phyloP scores from a whole-genome alignment of 2,329 filamentous ascomycete species.

The Verticillium klebahnii region DNA sequence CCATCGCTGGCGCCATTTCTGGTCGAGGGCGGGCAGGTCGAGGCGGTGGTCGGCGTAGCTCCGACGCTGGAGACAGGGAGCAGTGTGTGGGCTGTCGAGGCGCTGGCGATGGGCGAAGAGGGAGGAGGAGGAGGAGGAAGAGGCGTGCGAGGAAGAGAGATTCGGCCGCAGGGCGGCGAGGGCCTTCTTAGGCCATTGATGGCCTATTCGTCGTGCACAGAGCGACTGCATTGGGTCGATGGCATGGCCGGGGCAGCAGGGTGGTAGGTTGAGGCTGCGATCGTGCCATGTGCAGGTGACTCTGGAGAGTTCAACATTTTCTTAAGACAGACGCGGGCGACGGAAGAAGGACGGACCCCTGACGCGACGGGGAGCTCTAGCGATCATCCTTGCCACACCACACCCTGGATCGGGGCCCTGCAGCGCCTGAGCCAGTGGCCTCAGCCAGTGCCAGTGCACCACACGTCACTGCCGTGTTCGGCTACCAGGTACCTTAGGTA shows the following conservation, averaged over 20 bases:
- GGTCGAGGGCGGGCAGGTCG: slow-evolving; percentile 41
- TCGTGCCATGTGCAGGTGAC: neutral
- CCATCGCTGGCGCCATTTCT: slow-evolving; percentile 50
- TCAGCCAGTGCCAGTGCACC: neutral
- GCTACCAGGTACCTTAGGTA: neutral
- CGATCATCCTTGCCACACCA: neutral
- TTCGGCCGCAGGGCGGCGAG: slow-evolving; percentile 1
- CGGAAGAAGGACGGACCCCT: neutral
- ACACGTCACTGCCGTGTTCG: neutral
- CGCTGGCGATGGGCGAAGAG: neutral
- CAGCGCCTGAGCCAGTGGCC: neutral
- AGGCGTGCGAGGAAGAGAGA: neutral
- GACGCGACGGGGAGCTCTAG: neutral
- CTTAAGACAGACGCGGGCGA: no score
- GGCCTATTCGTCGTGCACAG: slow-evolving; percentile 18
- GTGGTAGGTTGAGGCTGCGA: neutral
- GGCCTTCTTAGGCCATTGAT: slow-evolving; percentile 9
- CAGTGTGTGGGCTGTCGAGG: neutral
- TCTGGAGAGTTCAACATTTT: no score
- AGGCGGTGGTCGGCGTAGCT: slow-evolving; percentile 32
- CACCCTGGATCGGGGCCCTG: neutral
- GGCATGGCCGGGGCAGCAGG: slow-evolving; percentile 13
- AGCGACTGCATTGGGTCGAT: slow-evolving; percentile 21
- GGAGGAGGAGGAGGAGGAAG: neutral
- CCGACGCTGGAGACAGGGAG: slow-evolving; percentile 16